Evolutionary conservation across 1,284 basidiomycete species (phyloP).

Genomic region (Pseudozyma hubeiensis): DNA sequence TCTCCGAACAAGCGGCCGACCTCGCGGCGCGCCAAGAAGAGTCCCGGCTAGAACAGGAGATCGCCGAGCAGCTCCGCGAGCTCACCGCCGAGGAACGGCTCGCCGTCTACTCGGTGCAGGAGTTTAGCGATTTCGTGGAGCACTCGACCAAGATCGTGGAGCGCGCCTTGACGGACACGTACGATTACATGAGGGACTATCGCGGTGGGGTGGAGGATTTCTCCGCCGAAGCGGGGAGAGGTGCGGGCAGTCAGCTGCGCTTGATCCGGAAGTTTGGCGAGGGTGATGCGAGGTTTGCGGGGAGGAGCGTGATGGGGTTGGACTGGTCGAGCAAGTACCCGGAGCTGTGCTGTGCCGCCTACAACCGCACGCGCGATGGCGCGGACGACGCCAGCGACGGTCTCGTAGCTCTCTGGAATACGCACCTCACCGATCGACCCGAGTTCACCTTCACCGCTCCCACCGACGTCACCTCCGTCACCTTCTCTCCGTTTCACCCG

Average conservation of each 20-base stretch:
- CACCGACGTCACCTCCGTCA: constrained; percentile 96
- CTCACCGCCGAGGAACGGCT: constrained; percentile 84
- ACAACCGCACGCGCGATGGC: constrained; percentile 94
- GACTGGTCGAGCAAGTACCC: constrained; percentile 99
- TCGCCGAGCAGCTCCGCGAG: constrained; percentile 86
- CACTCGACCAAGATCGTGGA: constrained; percentile 94
- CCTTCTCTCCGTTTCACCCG: constrained; percentile 96
- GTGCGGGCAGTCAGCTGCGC: constrained; percentile 31
- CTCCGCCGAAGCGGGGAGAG: constrained; percentile 70
- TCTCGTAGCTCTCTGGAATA: constrained; percentile 96
- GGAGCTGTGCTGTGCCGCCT: constrained; percentile 91
- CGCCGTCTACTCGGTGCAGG: constrained; percentile 83
- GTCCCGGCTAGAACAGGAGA: constrained; percentile 74
- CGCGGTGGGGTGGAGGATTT: constrained; percentile 81
- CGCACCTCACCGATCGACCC: constrained; percentile 91
- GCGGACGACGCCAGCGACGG: constrained; percentile 78
- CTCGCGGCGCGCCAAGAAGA: constrained; percentile 71
- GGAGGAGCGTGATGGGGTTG: constrained; percentile 91
- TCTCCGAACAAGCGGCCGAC: constrained; percentile 62
- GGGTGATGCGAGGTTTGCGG: constrained; percentile 71
- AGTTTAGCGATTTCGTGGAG: constrained; percentile 93
- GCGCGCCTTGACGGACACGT: constrained; percentile 92
- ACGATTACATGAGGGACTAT: constrained; percentile 97
- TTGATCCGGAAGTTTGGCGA: constrained; percentile 48
- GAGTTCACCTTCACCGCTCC: constrained; percentile 97